Evolutionary conservation across 2,329 filamentous ascomycete genomes (phyloP).

Genomic region (Diaporthe destruens): DNA sequence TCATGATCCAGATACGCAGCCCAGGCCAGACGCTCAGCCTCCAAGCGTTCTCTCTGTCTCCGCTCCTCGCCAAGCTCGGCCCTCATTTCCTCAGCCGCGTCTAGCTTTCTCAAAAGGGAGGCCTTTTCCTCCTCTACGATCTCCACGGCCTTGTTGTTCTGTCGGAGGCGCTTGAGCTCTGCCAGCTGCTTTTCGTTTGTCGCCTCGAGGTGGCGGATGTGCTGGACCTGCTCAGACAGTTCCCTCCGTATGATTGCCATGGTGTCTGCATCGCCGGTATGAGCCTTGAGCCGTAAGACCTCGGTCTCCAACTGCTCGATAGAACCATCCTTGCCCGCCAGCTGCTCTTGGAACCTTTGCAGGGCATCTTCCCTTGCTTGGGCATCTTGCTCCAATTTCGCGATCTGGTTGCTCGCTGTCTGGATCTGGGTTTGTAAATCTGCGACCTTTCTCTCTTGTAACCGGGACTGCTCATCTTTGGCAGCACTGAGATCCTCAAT

Average conservation of each 20-base stretch:
- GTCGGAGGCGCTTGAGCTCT: slow-evolving; percentile 85
- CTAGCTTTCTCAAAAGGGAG: slow-evolving; percentile 80
- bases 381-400: slow-evolving; percentile 71
- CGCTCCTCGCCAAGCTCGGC: slow-evolving; percentile 83
- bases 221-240: slow-evolving; percentile 89
- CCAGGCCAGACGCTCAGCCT: slow-evolving; percentile 91
- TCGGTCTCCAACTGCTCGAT: slow-evolving; percentile 84
- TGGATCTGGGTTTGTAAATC: slow-evolving; percentile 67
- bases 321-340: slow-evolving; percentile 77
- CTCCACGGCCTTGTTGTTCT: slow-evolving; percentile 87
- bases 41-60: slow-evolving; percentile 85
- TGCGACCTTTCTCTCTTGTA: slow-evolving; percentile 65
- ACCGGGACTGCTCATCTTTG: slow-evolving; percentile 78
- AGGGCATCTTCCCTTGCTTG: slow-evolving; percentile 68
- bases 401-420: slow-evolving; percentile 60
- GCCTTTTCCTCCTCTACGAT: slow-evolving; percentile 94
- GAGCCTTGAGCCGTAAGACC: slow-evolving; percentile 84
- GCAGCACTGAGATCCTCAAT: slow-evolving; percentile 76
- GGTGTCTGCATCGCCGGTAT: slow-evolving; percentile 88
- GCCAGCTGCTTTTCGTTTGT: slow-evolving; percentile 82
- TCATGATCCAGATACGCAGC: slow-evolving; percentile 84
- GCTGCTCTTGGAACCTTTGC: slow-evolving; percentile 72
- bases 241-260: slow-evolving; percentile 88
- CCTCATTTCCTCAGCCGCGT: slow-evolving; percentile 79
- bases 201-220: slow-evolving; percentile 86